Conservation (phyloP, 2,329 filamentous ascomycete species). For the Orbilia quercus region DNA sequence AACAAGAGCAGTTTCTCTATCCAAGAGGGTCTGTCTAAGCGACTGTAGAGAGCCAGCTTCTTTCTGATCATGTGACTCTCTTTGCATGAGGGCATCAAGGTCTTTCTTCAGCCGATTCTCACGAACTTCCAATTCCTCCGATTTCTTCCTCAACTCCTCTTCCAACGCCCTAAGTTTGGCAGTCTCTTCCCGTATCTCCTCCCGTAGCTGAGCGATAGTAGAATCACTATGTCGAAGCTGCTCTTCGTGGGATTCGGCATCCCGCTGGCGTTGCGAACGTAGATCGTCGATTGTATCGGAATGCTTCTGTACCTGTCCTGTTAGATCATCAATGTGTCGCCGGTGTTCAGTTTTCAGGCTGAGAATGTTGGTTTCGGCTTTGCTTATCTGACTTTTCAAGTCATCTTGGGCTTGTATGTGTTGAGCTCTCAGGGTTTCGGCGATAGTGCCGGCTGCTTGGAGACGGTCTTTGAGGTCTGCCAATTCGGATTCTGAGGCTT, state of each 20-base stretch:
- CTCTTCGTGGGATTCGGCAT: conserved; percentile 37
- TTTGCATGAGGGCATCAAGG: conserved; percentile 31
- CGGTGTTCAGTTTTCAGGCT: conserved; percentile 34
- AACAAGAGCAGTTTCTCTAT: conserved; percentile 30
- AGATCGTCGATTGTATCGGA: conserved; percentile 28
- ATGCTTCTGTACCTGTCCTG: conserved; percentile 41
- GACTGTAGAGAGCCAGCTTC: conserved; percentile 30
- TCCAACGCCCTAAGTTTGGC: conserved; percentile 33
- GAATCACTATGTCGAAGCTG: conserved; percentile 30
- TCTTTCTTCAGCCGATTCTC: conserved; percentile 28
- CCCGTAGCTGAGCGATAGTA: conserved; percentile 18
- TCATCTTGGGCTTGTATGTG: conserved; percentile 43
- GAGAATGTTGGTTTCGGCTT: conserved; percentile 36
- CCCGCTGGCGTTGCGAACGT: conserved; percentile 14
- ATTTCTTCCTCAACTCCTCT: conserved; percentile 29
- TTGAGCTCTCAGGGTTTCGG: conserved; percentile 37
- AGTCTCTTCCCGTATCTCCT: conserved; percentile 41
- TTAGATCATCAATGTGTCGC: conserved; percentile 45
- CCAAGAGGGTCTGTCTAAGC: conserved; percentile 25
- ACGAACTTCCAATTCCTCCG: conserved; percentile 39
- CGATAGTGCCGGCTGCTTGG: conserved; percentile 30
- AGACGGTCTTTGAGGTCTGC: conserved; percentile 33
- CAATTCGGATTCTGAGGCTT: conserved; percentile 15
- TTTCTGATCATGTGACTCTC: conserved; percentile 37
- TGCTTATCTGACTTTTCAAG: conserved; percentile 48